phyloP scores from a whole-genome alignment of 2,329 filamentous ascomycete species.

The Dactylellina leptospora region DNA sequence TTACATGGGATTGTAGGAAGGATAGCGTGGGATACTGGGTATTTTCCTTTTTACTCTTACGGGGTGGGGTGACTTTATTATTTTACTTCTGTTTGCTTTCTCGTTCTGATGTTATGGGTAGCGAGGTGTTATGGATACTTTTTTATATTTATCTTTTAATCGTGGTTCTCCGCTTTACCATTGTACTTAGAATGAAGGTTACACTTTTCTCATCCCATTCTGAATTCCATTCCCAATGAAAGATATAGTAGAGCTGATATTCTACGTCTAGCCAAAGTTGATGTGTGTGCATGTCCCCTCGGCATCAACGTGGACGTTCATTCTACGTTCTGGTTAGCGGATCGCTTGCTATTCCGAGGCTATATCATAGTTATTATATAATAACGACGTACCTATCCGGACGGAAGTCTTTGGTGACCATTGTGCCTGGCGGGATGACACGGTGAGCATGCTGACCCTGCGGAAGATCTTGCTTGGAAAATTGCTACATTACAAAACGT shows the following conservation, averaged over 20 bases:
- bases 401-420: slow-evolving; percentile 55
- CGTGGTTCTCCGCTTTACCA: too few relatives aligned
- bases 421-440: slow-evolving; percentile 51
- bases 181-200: background rate
- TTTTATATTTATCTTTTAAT: slow-evolving; percentile 6
- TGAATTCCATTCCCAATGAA: background rate
- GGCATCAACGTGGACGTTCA: slow-evolving; percentile 56
- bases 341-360: too few relatives aligned
- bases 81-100: slow-evolving; percentile 5
- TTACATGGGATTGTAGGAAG: background rate
- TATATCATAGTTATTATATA: background rate
- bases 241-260: background rate
- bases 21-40: background rate
- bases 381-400: slow-evolving; percentile 55
- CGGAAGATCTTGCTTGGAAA: slow-evolving; percentile 55
- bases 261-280: slow-evolving; percentile 49
- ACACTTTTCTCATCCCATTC: background rate
- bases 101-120: slow-evolving; percentile 24
- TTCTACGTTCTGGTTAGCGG: slow-evolving; percentile 23
- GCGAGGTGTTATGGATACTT: slow-evolving; percentile 36
- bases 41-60: background rate
- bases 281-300: slow-evolving; percentile 55
- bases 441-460: slow-evolving; percentile 50
- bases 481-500: slow-evolving; percentile 31
- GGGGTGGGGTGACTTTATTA: background rate